phyloP scores from a whole-genome alignment of 495 filamentous ascomycete genomes.

The Lasiosphaeria ovina region DNA sequence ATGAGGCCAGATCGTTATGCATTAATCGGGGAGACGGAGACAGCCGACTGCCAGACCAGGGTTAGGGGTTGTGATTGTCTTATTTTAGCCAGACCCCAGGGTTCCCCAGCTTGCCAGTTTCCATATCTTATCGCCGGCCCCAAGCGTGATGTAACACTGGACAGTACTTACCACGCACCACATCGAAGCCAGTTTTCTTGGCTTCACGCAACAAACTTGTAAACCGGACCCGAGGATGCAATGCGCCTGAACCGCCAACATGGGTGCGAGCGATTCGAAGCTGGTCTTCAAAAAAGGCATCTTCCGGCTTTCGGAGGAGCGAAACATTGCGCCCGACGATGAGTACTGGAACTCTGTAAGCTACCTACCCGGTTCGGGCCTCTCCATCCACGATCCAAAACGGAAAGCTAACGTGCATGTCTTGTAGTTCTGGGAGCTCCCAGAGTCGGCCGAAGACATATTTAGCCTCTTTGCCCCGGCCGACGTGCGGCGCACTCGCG shows the following conservation, averaged over 20 bases:
- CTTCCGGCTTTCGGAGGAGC: slow-evolving; percentile 90
- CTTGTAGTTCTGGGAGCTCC: slow-evolving; percentile 91
- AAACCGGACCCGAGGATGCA: slow-evolving; percentile 16
- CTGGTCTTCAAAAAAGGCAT: slow-evolving; percentile 99
- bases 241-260: slow-evolving; percentile 39
- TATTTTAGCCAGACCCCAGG: no score
- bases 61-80: no score
- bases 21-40: slow-evolving; percentile 11
- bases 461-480: slow-evolving; percentile 94
- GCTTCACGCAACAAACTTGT: slow-evolving; percentile 1
- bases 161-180: not conserved
- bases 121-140: no score
- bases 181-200: no score
- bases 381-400: slow-evolving; percentile 2
- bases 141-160: no score
- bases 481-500: slow-evolving; percentile 88
- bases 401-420: not conserved
- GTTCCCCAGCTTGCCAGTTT: no score
- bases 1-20: slow-evolving; percentile 38
- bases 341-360: slow-evolving; percentile 89
- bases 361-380: slow-evolving; percentile 11
- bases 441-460: slow-evolving; percentile 92
- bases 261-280: slow-evolving; percentile 99
- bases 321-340: slow-evolving; percentile 83
- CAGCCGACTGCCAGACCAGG: no score